These are phyloP conservation scores for Schwanniomyces sp. DNA, from an alignment of 805 yeast genomes.

Conservation along the genomic window DNA sequence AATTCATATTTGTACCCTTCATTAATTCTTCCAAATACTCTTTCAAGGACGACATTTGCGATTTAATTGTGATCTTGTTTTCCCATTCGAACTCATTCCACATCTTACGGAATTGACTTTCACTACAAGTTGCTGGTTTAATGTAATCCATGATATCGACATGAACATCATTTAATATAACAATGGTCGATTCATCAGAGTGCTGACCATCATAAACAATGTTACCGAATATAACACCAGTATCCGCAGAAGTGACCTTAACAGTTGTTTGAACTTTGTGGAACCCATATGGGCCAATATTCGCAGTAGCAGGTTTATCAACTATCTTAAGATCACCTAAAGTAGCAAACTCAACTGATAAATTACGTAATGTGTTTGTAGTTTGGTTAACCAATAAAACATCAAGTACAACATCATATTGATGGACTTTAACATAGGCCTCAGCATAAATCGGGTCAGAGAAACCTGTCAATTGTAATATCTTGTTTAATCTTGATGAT, in stretches of 20 bases:
- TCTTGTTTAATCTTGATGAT: constrained; percentile 80
- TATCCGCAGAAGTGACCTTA: constrained; percentile 95
- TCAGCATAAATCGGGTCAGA: constrained; percentile 98
- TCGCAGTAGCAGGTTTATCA: constrained; percentile 85
- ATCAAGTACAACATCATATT: constrained; percentile 92
- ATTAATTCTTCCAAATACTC: constrained; percentile 75
- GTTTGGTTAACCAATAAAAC: constrained; percentile 95
- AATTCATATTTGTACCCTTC: constrained; percentile 88
- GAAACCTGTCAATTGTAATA: constrained; percentile 95
- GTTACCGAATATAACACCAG: constrained; percentile 97
- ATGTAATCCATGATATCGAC: constrained; percentile 97
- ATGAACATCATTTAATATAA: constrained; percentile 90
- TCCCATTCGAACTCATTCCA: constrained; percentile 99
- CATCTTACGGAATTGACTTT: constrained; percentile 90
- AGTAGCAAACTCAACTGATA: constrained; percentile 93
- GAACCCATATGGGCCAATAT: constrained; percentile 97
- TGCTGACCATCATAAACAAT: constrained; percentile 95
- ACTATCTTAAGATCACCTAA: constrained; percentile 94
- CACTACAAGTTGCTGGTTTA: constrained; percentile 90
- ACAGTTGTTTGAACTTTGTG: constrained; percentile 84
- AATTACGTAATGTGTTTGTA: constrained; percentile 80
- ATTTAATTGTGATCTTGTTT: constrained; percentile 88
- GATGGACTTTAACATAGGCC: constrained; percentile 94
- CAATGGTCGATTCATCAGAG: constrained; percentile 84
- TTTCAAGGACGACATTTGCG: constrained; percentile 63